phyloP scores from a whole-genome alignment of 495 filamentous ascomycete genomes.

The Trichoderma reesei region DNA sequence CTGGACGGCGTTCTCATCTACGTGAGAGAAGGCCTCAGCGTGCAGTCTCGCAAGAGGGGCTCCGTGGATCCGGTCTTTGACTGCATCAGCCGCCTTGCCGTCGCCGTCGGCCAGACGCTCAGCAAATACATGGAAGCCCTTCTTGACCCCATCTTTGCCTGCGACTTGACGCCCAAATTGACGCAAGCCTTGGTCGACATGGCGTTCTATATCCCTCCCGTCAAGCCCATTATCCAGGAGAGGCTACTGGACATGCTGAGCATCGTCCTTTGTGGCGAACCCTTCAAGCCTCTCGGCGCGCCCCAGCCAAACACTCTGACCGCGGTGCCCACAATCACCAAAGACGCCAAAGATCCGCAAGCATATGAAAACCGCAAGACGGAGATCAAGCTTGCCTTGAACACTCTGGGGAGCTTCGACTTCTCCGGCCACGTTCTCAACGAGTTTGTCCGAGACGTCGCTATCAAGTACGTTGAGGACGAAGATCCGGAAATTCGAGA shows the following conservation, averaged over 20 bases:
- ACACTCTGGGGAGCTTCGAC: conserved; percentile 92
- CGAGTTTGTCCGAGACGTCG: conserved; percentile 96
- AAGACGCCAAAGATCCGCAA: conserved; percentile 71
- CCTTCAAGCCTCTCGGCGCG: conserved; percentile 84
- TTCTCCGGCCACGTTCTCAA: conserved; percentile 91
- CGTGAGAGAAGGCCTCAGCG: conserved; percentile 78
- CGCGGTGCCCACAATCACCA: conserved; percentile 69
- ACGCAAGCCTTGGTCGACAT: conserved; percentile 95
- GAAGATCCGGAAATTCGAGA: conserved; percentile 90
- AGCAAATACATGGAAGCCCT: conserved; percentile 97
- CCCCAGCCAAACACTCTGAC: conserved; percentile 54
- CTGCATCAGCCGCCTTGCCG: conserved; percentile 92
- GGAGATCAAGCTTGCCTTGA: conserved; percentile 84
- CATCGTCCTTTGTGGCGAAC: conserved; percentile 80
- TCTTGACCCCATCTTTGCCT: conserved; percentile 93
- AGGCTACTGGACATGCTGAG: conserved; percentile 90
- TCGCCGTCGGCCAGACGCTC: conserved; percentile 89
- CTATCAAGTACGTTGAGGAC: conserved; percentile 94
- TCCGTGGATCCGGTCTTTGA: conserved; percentile 89
- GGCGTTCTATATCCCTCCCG: conserved; percentile 95
- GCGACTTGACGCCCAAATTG: conserved; percentile 81
- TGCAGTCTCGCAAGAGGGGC: conserved; percentile 66
- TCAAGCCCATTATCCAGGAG: conserved; percentile 86
- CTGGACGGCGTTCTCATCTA: conserved; percentile 87
- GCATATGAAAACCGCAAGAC: conserved; percentile 65